A percentile compares a stretch with the other conserved stretches of the same genome.
Conservation (phyloP, 306 rosid genomes). For the Prunus salicina region DNA sequence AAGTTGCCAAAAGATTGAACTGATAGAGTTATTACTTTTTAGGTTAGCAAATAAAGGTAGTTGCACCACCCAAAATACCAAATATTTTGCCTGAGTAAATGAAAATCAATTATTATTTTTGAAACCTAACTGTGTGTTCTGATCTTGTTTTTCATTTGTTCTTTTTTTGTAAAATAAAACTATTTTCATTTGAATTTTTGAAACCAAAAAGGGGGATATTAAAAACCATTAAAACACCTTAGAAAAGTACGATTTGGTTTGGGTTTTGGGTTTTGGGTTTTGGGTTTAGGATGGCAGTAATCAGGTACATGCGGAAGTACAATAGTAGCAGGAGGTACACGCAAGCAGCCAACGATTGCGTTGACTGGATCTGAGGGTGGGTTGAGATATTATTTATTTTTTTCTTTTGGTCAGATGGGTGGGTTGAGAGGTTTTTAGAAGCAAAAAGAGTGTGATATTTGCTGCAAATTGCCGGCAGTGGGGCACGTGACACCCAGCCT, state of each 20-base stretch:
- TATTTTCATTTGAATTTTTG: no score
- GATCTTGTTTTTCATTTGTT: no score
- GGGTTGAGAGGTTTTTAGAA: background rate
- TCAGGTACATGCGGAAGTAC: background rate
- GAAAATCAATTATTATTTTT: background rate
- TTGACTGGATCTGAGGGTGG: constrained; percentile 23
- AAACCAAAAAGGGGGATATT: background rate
- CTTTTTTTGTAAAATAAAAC: no score
- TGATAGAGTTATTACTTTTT: no score
- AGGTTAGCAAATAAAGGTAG: background rate
- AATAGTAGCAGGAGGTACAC: background rate
- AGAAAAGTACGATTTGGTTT: background rate
- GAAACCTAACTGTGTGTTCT: no score
- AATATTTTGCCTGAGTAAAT: background rate
- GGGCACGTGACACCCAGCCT: constrained; percentile 39
- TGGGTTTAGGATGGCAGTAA: background rate
- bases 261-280: background rate
- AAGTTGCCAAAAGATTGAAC: no score
- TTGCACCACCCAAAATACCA: constrained; percentile 2
- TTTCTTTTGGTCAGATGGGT: no score
- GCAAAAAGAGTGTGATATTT: constrained; percentile 4
- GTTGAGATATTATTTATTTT: background rate
- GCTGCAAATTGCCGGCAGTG: constrained; percentile 6
- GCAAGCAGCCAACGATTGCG: constrained; percentile 27
- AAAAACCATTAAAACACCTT: background rate